Conservation (phyloP, 768 basidiomycete species). For the Psilocybe azurescens region DNA sequence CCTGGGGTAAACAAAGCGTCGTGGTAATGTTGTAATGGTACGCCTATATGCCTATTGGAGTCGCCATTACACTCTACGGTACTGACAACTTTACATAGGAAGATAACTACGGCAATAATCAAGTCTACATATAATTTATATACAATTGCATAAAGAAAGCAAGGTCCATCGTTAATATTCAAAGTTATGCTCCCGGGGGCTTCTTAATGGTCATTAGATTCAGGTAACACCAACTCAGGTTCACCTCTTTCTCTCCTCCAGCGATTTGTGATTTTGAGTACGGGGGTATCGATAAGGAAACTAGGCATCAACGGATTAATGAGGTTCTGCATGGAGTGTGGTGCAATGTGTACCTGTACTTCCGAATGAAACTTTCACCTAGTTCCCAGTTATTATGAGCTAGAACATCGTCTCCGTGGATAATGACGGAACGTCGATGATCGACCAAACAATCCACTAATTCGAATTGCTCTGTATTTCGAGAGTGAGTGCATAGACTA, state of each 20-base stretch:
- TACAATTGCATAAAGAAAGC: conserved; percentile 3
- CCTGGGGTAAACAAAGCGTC: conserved; percentile 90
- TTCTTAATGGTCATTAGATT: conserved; percentile 19
- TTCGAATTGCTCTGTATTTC: conserved; percentile 68
- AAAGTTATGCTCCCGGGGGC: not conserved
- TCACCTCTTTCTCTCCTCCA: conserved; percentile 90
- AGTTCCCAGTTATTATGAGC: conserved; percentile 92
- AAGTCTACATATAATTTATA: conserved; percentile 18
- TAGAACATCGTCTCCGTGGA: conserved; percentile 93
- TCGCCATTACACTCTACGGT: not conserved
- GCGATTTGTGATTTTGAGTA: conserved; percentile 76
- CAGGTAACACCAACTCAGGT: conserved; percentile 51
- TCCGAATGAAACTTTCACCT: conserved; percentile 78
- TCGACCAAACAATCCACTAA: conserved; percentile 82
- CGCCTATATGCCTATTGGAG: not conserved
- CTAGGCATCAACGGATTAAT: conserved; percentile 41
- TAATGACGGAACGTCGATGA: conserved; percentile 67
- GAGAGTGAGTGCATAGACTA: not conserved
- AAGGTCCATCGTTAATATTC: conserved; percentile 8
- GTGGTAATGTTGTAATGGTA: conserved; percentile 62
- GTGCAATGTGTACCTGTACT: conserved; percentile 68
- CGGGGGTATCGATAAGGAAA: conserved; percentile 77
- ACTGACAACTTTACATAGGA: conserved; percentile 3
- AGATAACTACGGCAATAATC: conserved; percentile 8
- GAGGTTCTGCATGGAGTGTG: not conserved